phyloP scores from a whole-genome alignment of 192 early-diverging fungal genomes.

The Coemansia sp. region DNA sequence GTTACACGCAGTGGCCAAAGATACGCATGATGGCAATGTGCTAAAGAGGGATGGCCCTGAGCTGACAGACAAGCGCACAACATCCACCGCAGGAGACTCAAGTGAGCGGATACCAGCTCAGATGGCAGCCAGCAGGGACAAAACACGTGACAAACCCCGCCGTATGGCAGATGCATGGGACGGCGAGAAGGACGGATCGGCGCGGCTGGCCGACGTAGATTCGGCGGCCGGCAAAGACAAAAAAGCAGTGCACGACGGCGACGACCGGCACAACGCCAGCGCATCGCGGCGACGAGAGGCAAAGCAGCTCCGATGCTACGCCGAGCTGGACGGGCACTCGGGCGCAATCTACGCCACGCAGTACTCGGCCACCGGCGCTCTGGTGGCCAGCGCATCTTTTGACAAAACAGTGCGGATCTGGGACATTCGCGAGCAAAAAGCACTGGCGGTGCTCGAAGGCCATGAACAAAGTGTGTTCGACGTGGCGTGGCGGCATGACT shows the following conservation, averaged over 20 bases:
- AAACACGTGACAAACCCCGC: constrained; percentile 15
- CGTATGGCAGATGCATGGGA: constrained; percentile 15
- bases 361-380: constrained; percentile 80
- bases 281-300: constrained; percentile 46
- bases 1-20: not conserved
- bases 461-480: constrained; percentile 53
- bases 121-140: constrained; percentile 1
- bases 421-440: constrained; percentile 64
- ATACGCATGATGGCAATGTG: not conserved
- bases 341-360: constrained; percentile 90
- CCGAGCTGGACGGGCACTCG: constrained; percentile 70
- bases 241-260: constrained; percentile 13
- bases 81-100: no score
- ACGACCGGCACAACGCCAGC: constrained; percentile 1
- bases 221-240: constrained; percentile 13
- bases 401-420: constrained; percentile 92
- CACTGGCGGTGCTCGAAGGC: constrained; percentile 59
- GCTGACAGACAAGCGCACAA: no score
- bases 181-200: constrained; percentile 9
- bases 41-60: no score
- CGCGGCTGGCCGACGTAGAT: constrained; percentile 5
- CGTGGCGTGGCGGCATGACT: constrained; percentile 49
- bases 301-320: constrained; percentile 49
- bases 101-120: no score
- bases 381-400: constrained; percentile 89